A percentile compares a stretch with the other conserved stretches of the same genome.
These are phyloP conservation scores for Fistulinella prunicolor DNA, from an alignment of 768 basidiomycete genomes.

Conservation along the genomic window DNA sequence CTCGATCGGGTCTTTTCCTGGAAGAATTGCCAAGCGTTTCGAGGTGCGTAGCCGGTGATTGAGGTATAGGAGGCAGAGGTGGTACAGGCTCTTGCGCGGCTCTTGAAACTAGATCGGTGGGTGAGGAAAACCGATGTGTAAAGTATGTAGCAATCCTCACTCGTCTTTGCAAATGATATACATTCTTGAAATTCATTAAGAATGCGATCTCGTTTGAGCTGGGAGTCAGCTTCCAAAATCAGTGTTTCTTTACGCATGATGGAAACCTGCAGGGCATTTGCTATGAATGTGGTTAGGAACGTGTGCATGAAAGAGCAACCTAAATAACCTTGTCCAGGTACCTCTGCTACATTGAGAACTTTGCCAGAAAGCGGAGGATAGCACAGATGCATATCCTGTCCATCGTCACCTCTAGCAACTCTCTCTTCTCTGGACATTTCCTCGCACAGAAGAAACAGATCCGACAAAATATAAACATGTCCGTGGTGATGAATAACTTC, in stretches of 20 bases:
- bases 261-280: constrained; percentile 67
- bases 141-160: constrained; percentile 43
- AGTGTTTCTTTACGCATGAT: constrained; percentile 90
- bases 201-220: constrained; percentile 57
- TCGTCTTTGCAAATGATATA: constrained; percentile 70
- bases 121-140: constrained; percentile 2
- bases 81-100: constrained; percentile 64
- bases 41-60: constrained; percentile 15
- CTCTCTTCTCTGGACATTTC: constrained; percentile 70
- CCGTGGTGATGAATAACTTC: constrained; percentile 75
- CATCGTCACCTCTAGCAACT: constrained; percentile 45
- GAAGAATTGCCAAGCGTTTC: not conserved
- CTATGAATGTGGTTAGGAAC: constrained; percentile 39
- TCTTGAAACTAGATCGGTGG: constrained; percentile 45
- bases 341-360: constrained; percentile 71
- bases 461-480: constrained; percentile 86
- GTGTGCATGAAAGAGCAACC: constrained; percentile 1
- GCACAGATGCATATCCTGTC: constrained; percentile 84
- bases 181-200: constrained; percentile 76
- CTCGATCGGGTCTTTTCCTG: constrained; percentile 22
- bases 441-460: constrained; percentile 90
- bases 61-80: constrained; percentile 52
- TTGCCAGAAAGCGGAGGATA: constrained; percentile 97
- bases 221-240: constrained; percentile 58
- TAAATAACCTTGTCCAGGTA: constrained; percentile 55